Conservation (phyloP, 192 early-diverging fungal genomes). For the Physocladia obscura region DNA sequence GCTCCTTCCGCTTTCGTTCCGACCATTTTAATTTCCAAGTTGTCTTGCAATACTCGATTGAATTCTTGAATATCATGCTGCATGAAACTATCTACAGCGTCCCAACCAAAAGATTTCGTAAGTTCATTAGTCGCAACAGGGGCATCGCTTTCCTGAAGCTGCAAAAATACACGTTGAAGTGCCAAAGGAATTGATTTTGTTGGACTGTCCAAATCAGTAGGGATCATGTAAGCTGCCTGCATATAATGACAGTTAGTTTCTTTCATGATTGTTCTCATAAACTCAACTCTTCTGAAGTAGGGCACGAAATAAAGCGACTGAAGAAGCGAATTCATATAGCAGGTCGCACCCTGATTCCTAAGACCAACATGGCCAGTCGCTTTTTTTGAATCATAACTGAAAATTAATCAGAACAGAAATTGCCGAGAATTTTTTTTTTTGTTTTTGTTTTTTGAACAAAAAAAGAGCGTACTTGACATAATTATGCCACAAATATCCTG, state of each 20-base stretch:
- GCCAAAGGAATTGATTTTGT: constrained; percentile 83
- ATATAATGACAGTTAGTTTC: neutral
- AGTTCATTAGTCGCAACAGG: constrained; percentile 89
- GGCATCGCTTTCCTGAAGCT: constrained; percentile 67
- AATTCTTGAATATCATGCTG: constrained; percentile 99
- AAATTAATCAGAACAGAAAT: neutral
- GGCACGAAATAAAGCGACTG: constrained; percentile 95
- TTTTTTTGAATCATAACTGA: constrained; percentile 84
- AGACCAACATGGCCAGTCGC: constrained; percentile 90
- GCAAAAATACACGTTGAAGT: constrained; percentile 93
- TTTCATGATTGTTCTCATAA: too few relatives aligned
- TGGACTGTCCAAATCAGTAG: constrained; percentile 82
- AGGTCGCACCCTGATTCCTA: constrained; percentile 96
- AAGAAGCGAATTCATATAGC: constrained; percentile 98
- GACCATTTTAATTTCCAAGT: constrained; percentile 97
- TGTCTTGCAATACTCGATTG: constrained; percentile 94
- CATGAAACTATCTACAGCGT: constrained; percentile 88
- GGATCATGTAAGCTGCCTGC: constrained; percentile 80
- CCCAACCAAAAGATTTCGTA: constrained; percentile 98
- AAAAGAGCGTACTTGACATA: constrained; percentile 71
- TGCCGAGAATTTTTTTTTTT: neutral
- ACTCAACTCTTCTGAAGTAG: constrained; percentile 74
- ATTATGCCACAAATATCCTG: constrained; percentile 93
- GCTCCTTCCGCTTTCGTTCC: constrained; percentile 89
- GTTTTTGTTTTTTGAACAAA: neutral